A percentile compares a stretch with the other conserved stretches of the same genome.
Evolutionary conservation across 495 filamentous ascomycete genomes (phyloP).

Genomic region (Hyaloscypha finlandica): DNA sequence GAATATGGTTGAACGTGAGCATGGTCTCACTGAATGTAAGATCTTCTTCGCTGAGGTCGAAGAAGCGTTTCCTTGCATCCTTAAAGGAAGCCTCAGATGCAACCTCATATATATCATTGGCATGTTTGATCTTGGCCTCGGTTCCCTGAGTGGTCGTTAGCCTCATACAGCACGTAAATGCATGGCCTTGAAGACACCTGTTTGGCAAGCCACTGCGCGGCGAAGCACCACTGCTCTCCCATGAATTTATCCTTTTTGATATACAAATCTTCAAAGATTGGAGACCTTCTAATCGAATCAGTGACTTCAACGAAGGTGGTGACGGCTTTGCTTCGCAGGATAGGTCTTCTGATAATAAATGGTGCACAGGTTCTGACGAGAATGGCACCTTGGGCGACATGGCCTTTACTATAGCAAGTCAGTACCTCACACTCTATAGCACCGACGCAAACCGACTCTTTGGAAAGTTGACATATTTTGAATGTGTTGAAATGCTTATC

Average conservation of each 20-base stretch:
- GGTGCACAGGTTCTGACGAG: background rate
- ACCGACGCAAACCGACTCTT: background rate
- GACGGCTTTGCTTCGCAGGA: conserved; percentile 11
- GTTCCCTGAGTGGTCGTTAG: background rate
- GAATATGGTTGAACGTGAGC: conserved; percentile 2
- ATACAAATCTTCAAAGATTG: background rate
- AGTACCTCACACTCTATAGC: background rate
- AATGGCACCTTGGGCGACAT: conserved; percentile 9
- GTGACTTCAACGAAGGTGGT: conserved; percentile 3
- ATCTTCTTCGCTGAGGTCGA: background rate
- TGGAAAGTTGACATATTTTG: background rate
- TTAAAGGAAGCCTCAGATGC: conserved; percentile 2
- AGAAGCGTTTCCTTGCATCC: background rate
- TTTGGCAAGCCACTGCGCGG: conserved; percentile 2
- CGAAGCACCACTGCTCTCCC: background rate
- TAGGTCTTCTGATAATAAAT: conserved; percentile 10
- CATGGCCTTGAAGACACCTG: background rate
- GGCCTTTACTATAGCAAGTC: conserved; percentile 9
- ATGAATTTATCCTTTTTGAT: background rate
- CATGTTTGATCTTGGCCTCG: background rate
- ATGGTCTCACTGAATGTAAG: conserved; percentile 3
- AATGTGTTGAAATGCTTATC: background rate
- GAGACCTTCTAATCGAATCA: background rate
- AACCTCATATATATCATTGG: background rate
- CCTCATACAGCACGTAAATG: background rate